A percentile compares a stretch with the other conserved stretches of the same genome.
Conservation (phyloP, 306 rosid species). For the Pterocarpus macrocarpus region DNA sequence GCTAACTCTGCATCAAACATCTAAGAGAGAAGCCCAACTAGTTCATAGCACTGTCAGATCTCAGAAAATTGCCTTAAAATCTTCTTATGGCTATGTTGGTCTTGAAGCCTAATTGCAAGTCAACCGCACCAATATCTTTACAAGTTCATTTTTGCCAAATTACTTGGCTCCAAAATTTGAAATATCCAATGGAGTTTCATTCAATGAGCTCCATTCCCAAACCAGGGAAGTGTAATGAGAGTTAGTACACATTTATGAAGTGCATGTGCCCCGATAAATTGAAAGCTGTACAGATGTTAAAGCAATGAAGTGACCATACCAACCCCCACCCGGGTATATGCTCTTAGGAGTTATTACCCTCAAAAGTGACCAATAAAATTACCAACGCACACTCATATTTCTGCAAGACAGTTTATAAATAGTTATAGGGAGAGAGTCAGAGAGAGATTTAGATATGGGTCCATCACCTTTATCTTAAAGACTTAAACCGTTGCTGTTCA, state of each 20-base stretch:
- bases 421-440: no score
- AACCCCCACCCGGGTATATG: conserved; percentile 29
- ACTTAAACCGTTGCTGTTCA: conserved; percentile 45
- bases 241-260: conserved; percentile 62
- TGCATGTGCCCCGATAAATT: conserved; percentile 67
- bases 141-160: conserved; percentile 29
- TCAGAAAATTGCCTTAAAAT: background rate
- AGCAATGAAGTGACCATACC: conserved; percentile 37
- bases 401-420: no score
- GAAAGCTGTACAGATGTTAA: conserved; percentile 53
- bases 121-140: conserved; percentile 15
- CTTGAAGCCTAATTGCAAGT: conserved; percentile 36
- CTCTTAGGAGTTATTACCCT: conserved; percentile 32
- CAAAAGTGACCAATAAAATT: conserved; percentile 38
- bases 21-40: no score
- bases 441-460: no score
- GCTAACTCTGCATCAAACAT: no score
- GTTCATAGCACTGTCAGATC: no score
- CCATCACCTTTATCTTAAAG: conserved; percentile 35
- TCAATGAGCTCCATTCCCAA: conserved; percentile 40
- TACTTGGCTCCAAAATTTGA: conserved; percentile 45
- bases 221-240: conserved; percentile 36
- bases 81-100: conserved; percentile 3
- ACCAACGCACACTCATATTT: background rate
- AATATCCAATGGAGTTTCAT: conserved; percentile 35